Evolutionary conservation across 2,329 filamentous ascomycete species (phyloP), one percentile per base, ranked within the genome.

Genomic region (Fusarium sp.): DNA sequence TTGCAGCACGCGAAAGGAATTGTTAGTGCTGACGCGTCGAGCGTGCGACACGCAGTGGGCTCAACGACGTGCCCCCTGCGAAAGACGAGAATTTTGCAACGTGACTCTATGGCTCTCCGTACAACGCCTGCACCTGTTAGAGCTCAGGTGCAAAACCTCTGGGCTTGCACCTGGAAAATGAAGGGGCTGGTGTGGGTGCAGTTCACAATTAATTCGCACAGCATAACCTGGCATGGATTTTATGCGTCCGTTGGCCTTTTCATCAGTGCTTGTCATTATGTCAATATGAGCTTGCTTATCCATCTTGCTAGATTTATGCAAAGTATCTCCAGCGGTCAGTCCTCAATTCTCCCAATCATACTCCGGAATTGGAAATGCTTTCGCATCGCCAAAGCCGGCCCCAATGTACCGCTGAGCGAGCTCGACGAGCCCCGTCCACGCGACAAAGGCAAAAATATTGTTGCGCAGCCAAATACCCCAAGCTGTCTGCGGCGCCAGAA

Each of bases 381-480:
- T 73, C 7, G 62, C 23, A n/a, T 51, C 62, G 4, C 66, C 63
- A 52, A 77, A 76, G 1, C 59, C 63, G 27, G 70, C 58, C 16
- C 71, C 79, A 73, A 83, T 80, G 7, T 56, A 66, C 7, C n/a
- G 48, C 23, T 73, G 73, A 4, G 38, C 45, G 80, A 79, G 21
- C 75, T 77, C 48, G 78, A 71, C 31, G 29, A 84, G 66, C 5
- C 79, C 74, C 4, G 73, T 80, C 82, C 82, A 83, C 35, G 78
- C 75, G 19, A 86, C 64, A 10, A 86, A 76, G 8, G 78, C 76
- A 57, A 87, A 82, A 2, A 84, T 64, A 2, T 63, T 64, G 52
- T 87, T 86, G 31, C 85, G 78, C 29, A 86, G 5, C 82, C 83
- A 82, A 23, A 86, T 77, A 0, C 82, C 84, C 82, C 82, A 84